Evolutionary conservation across 257 asterid genomes (phyloP).

Genomic region (Solanum tacnaense): DNA sequence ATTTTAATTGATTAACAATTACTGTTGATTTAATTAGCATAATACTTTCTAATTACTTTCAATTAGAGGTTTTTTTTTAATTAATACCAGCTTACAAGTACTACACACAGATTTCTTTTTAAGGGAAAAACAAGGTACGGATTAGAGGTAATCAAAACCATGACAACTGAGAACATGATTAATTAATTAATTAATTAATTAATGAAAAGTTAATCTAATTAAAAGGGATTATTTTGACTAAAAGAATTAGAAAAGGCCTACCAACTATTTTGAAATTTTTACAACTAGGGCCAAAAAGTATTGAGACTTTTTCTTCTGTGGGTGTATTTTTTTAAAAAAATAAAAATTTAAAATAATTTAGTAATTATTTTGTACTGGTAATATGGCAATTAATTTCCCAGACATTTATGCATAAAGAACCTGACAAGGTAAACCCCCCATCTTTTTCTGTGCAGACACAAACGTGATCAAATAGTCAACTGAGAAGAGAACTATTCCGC

Average conservation of each 20-base stretch:
- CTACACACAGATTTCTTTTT: not conserved
- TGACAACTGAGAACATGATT: not conserved
- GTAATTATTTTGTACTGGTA: not conserved
- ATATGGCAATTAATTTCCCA: not conserved
- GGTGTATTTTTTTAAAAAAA: not conserved
- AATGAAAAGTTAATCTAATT: not conserved
- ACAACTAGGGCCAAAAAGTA: not conserved
- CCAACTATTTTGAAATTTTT: conserved; percentile 21
- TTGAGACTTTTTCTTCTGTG: not conserved
- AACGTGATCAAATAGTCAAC: conserved; percentile 33
- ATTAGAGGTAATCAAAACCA: not conserved
- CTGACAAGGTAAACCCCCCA: conserved; percentile 30
- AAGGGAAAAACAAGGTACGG: not conserved
- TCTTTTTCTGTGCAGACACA: conserved; percentile 35
- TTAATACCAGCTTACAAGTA: not conserved
- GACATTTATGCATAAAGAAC: conserved; percentile 9
- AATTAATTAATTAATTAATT: not conserved
- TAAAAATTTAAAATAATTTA: not conserved
- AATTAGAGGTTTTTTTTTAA: not conserved
- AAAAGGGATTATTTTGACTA: not conserved
- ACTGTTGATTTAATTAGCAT: not conserved
- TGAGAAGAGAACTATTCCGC: not conserved
- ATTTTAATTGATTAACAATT: conserved; percentile 4
- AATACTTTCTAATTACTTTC: not conserved
- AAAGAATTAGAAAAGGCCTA: conserved; percentile 1